A percentile compares a stretch with the other conserved stretches of the same genome.
phyloP scores from a whole-genome alignment of 495 filamentous ascomycete genomes.

The Xylaria grammica region DNA sequence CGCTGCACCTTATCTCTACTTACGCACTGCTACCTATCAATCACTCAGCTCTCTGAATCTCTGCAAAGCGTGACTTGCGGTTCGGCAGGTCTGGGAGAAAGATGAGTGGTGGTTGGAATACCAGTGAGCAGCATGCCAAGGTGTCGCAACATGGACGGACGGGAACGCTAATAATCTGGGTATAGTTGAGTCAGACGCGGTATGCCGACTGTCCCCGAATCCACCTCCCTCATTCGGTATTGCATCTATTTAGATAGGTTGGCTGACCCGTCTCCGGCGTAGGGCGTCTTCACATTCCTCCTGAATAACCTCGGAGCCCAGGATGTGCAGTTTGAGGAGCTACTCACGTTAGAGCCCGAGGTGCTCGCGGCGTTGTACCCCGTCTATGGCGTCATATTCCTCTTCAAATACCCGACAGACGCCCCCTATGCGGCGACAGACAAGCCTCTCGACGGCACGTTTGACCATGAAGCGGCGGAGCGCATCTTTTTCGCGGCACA shows the following conservation, averaged over 20 bases:
- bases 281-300: slow-evolving; percentile 98
- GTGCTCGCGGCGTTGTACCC: slow-evolving; percentile 78
- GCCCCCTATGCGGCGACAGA: slow-evolving; percentile 63
- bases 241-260: not conserved
- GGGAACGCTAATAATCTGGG: slow-evolving; percentile 43
- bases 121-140: slow-evolving; percentile 47
- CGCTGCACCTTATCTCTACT: not conserved
- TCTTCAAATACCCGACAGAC: slow-evolving; percentile 95
- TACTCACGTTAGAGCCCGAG: slow-evolving; percentile 85
- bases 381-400: slow-evolving; percentile 97
- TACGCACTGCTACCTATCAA: slow-evolving; percentile 10
- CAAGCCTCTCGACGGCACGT: slow-evolving; percentile 75
- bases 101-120: slow-evolving; percentile 66
- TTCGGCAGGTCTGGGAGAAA: slow-evolving; percentile 33
- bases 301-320: slow-evolving; percentile 89
- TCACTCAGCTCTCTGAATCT: slow-evolving; percentile 2
- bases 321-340: slow-evolving; percentile 95
- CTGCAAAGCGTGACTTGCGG: slow-evolving; percentile 26
- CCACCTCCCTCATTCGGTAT: not conserved
- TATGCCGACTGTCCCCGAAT: slow-evolving; percentile 45
- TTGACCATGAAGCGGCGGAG: slow-evolving; percentile 74
- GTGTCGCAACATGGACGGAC: slow-evolving; percentile 5
- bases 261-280: slow-evolving; percentile 22
- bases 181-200: slow-evolving; percentile 93
- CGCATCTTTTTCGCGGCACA: slow-evolving; percentile 93